These are phyloP conservation scores for Dactylella cylindrospora DNA, from an alignment of 2,329 filamentous ascomycete species.

Conservation along the genomic window DNA sequence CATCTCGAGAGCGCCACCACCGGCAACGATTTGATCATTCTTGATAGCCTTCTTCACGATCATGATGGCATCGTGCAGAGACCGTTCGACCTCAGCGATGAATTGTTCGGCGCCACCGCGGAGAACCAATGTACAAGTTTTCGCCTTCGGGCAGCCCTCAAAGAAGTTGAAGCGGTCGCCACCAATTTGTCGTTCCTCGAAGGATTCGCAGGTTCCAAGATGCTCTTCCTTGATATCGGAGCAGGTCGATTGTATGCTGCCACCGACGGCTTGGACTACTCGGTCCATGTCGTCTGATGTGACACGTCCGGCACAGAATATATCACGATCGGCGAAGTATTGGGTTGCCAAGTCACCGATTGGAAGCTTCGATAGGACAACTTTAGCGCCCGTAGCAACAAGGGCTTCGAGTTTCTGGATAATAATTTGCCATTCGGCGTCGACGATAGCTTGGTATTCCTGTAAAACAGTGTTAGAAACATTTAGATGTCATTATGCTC, in stretches of 20 bases:
- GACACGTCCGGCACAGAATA: slow-evolving; percentile 97
- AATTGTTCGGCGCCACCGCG: slow-evolving; percentile 98
- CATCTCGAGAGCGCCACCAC: slow-evolving; percentile 94
- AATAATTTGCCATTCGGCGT: slow-evolving; percentile 99
- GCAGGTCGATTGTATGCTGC: slow-evolving; percentile 90
- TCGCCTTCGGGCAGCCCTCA: slow-evolving; percentile 89
- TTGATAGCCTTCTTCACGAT: slow-evolving; percentile 97
- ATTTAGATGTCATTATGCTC: not conserved
- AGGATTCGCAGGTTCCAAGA: slow-evolving; percentile 83
- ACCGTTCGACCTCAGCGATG: slow-evolving; percentile 97
- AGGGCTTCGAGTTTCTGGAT: slow-evolving; percentile 98
- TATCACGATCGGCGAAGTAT: slow-evolving; percentile 94
- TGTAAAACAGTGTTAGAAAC: slow-evolving; percentile 8
- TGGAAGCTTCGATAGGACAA: slow-evolving; percentile 93
- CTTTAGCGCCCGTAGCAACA: slow-evolving; percentile 91
- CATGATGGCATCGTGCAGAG: slow-evolving; percentile 98
- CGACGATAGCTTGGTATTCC: slow-evolving; percentile 98
- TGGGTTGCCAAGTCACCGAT: slow-evolving; percentile 97
- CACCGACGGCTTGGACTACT: slow-evolving; percentile 90
- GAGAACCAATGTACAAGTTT: slow-evolving; percentile 94
- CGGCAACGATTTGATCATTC: slow-evolving; percentile 91
- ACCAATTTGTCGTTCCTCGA: slow-evolving; percentile 96
- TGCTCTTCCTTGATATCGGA: slow-evolving; percentile 88
- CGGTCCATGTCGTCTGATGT: slow-evolving; percentile 90
- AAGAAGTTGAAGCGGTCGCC: slow-evolving; percentile 99